phyloP scores from a whole-genome alignment of 2,329 filamentous ascomycete genomes.

The Pseudocercospora cruenta region DNA sequence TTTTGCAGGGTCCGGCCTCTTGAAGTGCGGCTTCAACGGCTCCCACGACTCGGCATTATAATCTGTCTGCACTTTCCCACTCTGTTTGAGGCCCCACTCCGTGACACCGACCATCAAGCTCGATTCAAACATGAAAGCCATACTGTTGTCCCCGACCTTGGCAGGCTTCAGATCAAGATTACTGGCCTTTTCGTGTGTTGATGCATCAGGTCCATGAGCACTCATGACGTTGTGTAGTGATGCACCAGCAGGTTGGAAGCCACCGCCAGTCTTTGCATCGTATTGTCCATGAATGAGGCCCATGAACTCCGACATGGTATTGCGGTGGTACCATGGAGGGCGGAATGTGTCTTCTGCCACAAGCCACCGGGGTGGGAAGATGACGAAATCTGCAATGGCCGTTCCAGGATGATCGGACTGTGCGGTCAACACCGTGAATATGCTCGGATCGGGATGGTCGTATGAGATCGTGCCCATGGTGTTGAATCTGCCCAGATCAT shows the following conservation, averaged over 20 bases:
- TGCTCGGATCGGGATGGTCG: constrained; percentile 69
- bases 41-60: constrained; percentile 85
- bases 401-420: constrained; percentile 59
- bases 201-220: constrained; percentile 60
- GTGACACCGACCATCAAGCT: constrained; percentile 72
- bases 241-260: constrained; percentile 63
- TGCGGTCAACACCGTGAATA: constrained; percentile 69
- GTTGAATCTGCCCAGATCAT: constrained; percentile 62
- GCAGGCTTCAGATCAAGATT: constrained; percentile 58
- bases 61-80: constrained; percentile 69
- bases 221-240: constrained; percentile 54
- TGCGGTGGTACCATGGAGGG: constrained; percentile 73
- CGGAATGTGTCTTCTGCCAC: constrained; percentile 71
- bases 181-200: constrained; percentile 60
- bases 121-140: constrained; percentile 72
- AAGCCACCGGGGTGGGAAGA: constrained; percentile 73
- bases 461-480: constrained; percentile 60
- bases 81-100: constrained; percentile 72
- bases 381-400: constrained; percentile 69
- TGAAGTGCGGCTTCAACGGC: constrained; percentile 52
- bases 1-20: constrained; percentile 27
- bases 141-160: constrained; percentile 64
- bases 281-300: constrained; percentile 62
- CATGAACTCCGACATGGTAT: constrained; percentile 70
- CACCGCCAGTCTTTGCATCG: constrained; percentile 60